A percentile compares a stretch with the other conserved stretches of the same genome.
Conservation (phyloP, 2,329 filamentous ascomycete genomes). For the Pleomassaria siparia region DNA sequence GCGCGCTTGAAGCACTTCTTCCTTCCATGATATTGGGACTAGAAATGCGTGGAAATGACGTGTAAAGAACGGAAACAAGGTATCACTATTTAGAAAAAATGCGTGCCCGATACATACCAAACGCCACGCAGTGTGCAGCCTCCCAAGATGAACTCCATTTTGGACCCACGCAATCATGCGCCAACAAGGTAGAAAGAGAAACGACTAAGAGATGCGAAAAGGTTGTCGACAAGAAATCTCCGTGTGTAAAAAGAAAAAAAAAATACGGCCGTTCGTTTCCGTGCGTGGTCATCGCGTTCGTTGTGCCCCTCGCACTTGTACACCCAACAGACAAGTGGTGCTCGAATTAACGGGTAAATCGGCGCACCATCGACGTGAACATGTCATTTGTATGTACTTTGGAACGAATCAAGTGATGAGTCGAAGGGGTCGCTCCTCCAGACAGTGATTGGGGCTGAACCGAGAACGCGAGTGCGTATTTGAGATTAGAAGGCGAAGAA, state of each 20-base stretch:
- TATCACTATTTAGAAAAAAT: slow-evolving; percentile 32
- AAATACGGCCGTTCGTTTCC: slow-evolving; percentile 3
- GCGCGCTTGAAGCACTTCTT: slow-evolving; percentile 3
- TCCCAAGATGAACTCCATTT: slow-evolving; percentile 25
- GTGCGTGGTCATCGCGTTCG: slow-evolving; percentile 9
- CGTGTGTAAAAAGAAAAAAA: background rate
- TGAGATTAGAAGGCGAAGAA: slow-evolving; percentile 1
- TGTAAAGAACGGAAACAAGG: slow-evolving; percentile 22
- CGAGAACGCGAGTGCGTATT: slow-evolving; percentile 3
- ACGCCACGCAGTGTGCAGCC: slow-evolving; percentile 29
- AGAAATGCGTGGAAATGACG: slow-evolving; percentile 1
- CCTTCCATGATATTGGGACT: slow-evolving; percentile 1
- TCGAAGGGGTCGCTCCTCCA: slow-evolving; percentile 9
- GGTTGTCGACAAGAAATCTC: background rate
- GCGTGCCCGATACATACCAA: slow-evolving; percentile 16
- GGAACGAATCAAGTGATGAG: background rate
- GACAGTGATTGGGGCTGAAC: slow-evolving; percentile 10
- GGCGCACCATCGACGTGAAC: background rate
- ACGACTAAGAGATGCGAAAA: background rate
- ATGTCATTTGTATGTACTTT: background rate
- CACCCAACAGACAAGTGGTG: background rate
- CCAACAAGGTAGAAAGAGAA: slow-evolving; percentile 12
- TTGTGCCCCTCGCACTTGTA: slow-evolving; percentile 3
- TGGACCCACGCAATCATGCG: slow-evolving; percentile 19
- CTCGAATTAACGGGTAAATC: background rate